Evolutionary conservation across 2,329 filamentous ascomycete species (phyloP), one percentile per base, ranked within the genome.

Genomic region (Aspergillus chevalieri): DNA sequence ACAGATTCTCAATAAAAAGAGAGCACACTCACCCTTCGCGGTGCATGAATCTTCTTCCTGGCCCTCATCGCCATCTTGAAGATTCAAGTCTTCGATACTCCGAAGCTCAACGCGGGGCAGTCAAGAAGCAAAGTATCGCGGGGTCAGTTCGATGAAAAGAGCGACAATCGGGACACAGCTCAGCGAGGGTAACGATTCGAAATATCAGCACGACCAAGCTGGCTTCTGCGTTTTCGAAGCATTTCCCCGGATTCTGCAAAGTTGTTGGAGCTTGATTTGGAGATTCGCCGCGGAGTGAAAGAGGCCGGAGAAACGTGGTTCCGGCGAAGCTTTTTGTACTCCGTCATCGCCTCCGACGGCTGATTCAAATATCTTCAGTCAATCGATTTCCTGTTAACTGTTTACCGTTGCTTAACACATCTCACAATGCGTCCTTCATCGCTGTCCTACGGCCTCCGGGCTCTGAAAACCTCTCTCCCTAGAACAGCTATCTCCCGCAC

Each of bases 31-130:
- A 88, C 85, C 68, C 81, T 77, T 64, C 83, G 75, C 33, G 85
- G 85, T 49, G 84, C 80, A 47, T 84, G 74, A 52, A 89, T 87
- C 64, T 84, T 86, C 42, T 78, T 74, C 53, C 78, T 74, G 44
- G 78, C 78, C 64, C 79, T 74, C 64, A 80, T 74, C 54, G 76
- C 70, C 75, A 80, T 78, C 7, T 62, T 70, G 47, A 38, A 43
- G 19, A 14, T 14, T 43, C 9, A 22, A 43, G 17, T 14, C 7
- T n/a, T 6, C 24, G 24, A 26, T 8, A 9, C 14, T 34, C 15
- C 17, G 14, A 8, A 19, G 33, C 24, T 41, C 26, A 46, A 44
- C 43, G 56, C 50, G 54, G 57, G 52, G 51, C 55, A 56, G 45
- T 38, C 28, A 36, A 19, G 19, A 34, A 44, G 48, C 22, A 15